Evolutionary conservation across 2,329 filamentous ascomycete genomes (phyloP), one percentile per base, ranked within the genome.

Genomic region (Knoxdaviesia proteae): DNA sequence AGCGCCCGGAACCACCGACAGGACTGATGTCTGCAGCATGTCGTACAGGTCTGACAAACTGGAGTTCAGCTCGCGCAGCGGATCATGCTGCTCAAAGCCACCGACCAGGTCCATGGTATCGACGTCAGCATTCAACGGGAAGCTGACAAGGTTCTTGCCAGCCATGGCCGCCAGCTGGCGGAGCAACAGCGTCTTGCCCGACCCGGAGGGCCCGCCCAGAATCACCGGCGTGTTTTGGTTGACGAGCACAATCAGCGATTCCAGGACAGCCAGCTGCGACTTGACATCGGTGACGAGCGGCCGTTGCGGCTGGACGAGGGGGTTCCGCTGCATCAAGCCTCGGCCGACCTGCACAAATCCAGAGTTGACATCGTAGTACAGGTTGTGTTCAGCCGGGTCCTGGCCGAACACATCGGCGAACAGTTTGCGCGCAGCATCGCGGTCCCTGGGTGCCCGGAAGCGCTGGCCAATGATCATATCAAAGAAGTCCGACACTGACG

Each of bases 61-160:
- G n/a, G 65, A 63, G 43, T 80, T 77, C 5, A 83, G 64, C 47
- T 81, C 74, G 44, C 88, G 71, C 42, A 80, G 68, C 29, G 83
- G 76, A 55, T 98, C 90, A 11, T 84, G 77, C 59, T 98, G 90
- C 57, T 98, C 90, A 54, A 94, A 98, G 0, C 90, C 90, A 53
- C 90, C 90, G 44, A 98, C 84, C 44, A 98, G 73, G 58, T 98
- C 90, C 77, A 94, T 94, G 1, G 88, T 87, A 57, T 98, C 90
- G 38, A 94, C 82, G 52, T 98, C 92, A 6, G 87, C 80, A 54
- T 94, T 98, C 61, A 98, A 75, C 1, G 87, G 77, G 51, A 96
- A 83, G 10, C 84, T 80, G 33, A 87, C 71, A 4, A 96, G 63
- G 1, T 75, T 67, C 44, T 80, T 80, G 30, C 90, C 90, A 37